Percentiles rank a stretch among this genome's conserved stretches.
phyloP scores from a whole-genome alignment of 345 rosid genomes.

The Salix arbutifolia region DNA sequence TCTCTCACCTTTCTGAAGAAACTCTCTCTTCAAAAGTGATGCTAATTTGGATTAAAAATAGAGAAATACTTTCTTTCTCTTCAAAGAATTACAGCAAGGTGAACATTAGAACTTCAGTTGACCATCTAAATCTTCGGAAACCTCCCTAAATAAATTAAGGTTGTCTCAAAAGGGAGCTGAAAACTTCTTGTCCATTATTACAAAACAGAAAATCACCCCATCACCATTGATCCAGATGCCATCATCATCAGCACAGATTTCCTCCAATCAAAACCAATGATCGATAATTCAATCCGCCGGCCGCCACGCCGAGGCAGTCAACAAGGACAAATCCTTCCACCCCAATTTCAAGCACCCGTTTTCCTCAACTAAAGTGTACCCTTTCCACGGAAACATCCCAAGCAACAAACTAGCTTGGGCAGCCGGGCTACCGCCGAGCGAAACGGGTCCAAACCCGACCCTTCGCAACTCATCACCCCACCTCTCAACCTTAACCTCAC shows the following conservation, averaged over 20 bases:
- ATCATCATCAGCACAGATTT: background rate
- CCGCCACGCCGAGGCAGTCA: slow-evolving; percentile 93
- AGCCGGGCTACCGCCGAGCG: slow-evolving; percentile 82
- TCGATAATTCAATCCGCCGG: slow-evolving; percentile 45
- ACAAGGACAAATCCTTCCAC: slow-evolving; percentile 88
- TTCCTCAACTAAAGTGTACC: slow-evolving; percentile 80
- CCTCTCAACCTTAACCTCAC: slow-evolving; percentile 65
- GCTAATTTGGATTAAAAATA: background rate
- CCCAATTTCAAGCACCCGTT: slow-evolving; percentile 76
- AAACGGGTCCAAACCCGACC: slow-evolving; percentile 69
- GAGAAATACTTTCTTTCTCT: background rate
- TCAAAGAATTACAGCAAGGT: background rate
- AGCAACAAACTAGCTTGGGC: slow-evolving; percentile 78
- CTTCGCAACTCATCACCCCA: slow-evolving; percentile 72
- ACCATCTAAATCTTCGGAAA: background rate
- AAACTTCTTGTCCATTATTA: background rate
- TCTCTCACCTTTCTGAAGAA: background rate
- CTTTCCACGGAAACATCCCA: slow-evolving; percentile 94
- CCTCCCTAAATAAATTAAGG: background rate
- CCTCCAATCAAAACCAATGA: background rate
- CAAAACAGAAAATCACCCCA: background rate
- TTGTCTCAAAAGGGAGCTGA: background rate
- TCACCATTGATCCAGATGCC: background rate
- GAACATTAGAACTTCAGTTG: background rate
- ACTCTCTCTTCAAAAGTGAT: background rate